Evolutionary conservation across 2,329 filamentous ascomycete genomes (phyloP).

Genomic region (Penicillium sp.): DNA sequence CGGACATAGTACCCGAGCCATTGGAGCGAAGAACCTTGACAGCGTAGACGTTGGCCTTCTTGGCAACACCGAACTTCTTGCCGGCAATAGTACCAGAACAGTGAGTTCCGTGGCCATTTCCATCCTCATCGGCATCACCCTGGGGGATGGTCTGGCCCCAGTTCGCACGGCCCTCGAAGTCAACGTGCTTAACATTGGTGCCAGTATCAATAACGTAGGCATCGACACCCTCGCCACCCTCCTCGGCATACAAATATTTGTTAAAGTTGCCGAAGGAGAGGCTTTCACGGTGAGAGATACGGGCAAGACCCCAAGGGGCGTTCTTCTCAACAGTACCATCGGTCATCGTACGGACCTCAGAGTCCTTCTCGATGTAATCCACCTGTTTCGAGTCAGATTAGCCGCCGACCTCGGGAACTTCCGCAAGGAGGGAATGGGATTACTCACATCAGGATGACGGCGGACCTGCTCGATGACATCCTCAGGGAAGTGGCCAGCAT

Average conservation of each 20-base stretch:
- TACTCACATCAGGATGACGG: slow-evolving; percentile 92
- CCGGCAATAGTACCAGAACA: slow-evolving; percentile 97
- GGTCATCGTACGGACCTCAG: slow-evolving; percentile 77
- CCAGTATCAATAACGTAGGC: slow-evolving; percentile 99
- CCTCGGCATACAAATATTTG: slow-evolving; percentile 90
- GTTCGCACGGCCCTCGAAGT: slow-evolving; percentile 91
- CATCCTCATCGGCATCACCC: slow-evolving; percentile 82
- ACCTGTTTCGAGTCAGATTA: slow-evolving; percentile 58
- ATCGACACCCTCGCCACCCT: slow-evolving; percentile 95
- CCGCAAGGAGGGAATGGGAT: neutral
- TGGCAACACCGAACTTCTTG: slow-evolving; percentile 98
- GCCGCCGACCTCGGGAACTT: slow-evolving; percentile 1
- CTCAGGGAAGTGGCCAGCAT: slow-evolving; percentile 95
- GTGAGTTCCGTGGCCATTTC: slow-evolving; percentile 98
- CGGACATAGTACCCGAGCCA: slow-evolving; percentile 96
- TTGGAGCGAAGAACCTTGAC: slow-evolving; percentile 98
- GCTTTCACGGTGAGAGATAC: slow-evolving; percentile 89
- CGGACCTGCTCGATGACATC: slow-evolving; percentile 90
- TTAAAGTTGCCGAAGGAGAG: slow-evolving; percentile 92
- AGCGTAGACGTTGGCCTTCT: slow-evolving; percentile 95
- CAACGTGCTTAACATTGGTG: slow-evolving; percentile 88
- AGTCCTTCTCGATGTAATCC: slow-evolving; percentile 94
- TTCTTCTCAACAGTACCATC: slow-evolving; percentile 69
- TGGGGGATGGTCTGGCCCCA: slow-evolving; percentile 96
- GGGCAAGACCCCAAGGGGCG: slow-evolving; percentile 97